phyloP scores from a whole-genome alignment of 192 early-diverging fungal species.

The Rhizoclosmatium globosum region DNA sequence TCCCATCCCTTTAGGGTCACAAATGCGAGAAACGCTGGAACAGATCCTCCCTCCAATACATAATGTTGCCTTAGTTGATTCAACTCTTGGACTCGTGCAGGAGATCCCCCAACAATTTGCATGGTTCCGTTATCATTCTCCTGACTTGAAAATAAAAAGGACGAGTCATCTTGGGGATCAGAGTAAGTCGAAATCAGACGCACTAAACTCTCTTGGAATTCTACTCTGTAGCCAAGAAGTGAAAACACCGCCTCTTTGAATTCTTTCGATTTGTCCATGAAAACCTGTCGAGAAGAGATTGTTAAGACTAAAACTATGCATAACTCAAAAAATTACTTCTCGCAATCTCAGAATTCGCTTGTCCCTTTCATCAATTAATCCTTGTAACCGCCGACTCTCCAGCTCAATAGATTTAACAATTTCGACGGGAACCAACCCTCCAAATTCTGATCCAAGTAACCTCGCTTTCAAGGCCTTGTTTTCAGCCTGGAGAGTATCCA shows the following conservation, averaged over 20 bases:
- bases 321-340: constrained; percentile 55
- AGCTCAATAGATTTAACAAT: constrained; percentile 64
- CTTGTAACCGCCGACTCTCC: constrained; percentile 61
- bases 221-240: constrained; percentile 67
- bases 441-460: constrained; percentile 21
- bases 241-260: constrained; percentile 76
- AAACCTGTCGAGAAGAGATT: constrained; percentile 56
- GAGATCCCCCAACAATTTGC: constrained; percentile 73
- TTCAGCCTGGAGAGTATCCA: constrained; percentile 73
- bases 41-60: constrained; percentile 73
- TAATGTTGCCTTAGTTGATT: constrained; percentile 67
- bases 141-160: constrained; percentile 77
- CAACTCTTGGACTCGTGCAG: constrained; percentile 65
- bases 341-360: constrained; percentile 74
- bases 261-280: constrained; percentile 72
- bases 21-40: constrained; percentile 83
- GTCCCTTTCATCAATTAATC: constrained; percentile 66
- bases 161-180: constrained; percentile 61
- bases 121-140: constrained; percentile 73
- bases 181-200: constrained; percentile 78
- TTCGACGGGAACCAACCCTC: constrained; percentile 56
- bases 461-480: constrained; percentile 65
- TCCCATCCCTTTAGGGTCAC: neutral
- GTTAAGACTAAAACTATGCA: neutral
- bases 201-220: constrained; percentile 70